Base-by-base conservation (phyloP, 164 flowering plant genomes). In the Akebia trifoliata region DNA sequence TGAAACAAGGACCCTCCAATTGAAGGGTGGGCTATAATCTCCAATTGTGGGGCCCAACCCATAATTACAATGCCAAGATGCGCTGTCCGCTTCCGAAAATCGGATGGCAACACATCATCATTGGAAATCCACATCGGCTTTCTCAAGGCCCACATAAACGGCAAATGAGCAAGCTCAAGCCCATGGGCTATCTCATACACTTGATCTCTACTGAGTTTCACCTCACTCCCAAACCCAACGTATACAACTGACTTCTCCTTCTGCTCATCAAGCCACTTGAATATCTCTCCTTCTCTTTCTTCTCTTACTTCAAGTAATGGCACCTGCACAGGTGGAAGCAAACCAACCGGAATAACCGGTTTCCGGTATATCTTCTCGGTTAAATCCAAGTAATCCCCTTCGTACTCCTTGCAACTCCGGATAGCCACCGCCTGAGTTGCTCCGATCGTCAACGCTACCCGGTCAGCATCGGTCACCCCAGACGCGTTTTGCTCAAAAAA, bases 41-140 rank as follows among this genome's bases (percentile, higher is more conserved):
- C 62, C 17, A 66, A 34, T 20, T 81, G 81, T 12, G 76, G 80
- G 4, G 56, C 82, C 82, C 85, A 78, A 9, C 68, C 66, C 39
- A 10, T 51, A 20, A 69, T 70, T 0, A 80, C 64, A 3, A 75
- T 0, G 4, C 80, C 76, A 0, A 53, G 65, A 0, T 34, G 66
- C 4, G 10, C 44, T 10, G 52, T 62, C 54, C 76, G 38, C 2
- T 68, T 69, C 43, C 61, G 59, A 26, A 78, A 78, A 29, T 81
- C 77, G 0, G 52, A 40, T 10, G 78, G 80, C 10, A 78, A 61
- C 31, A 59, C 14, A 0, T 8, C 15, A n/a, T n/a, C n/a, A n/a
- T n/a, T n/a, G n/a, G 8, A 31, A 0, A 1, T 52, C 57, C 1
- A 30, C 22, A 6, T 47, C 60, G 20, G 54, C 17, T 42, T 68